Percentiles rank a stretch among this genome's conserved stretches.
Evolutionary conservation across 768 basidiomycete genomes (phyloP).

Genomic region (Heimioporus sp.): DNA sequence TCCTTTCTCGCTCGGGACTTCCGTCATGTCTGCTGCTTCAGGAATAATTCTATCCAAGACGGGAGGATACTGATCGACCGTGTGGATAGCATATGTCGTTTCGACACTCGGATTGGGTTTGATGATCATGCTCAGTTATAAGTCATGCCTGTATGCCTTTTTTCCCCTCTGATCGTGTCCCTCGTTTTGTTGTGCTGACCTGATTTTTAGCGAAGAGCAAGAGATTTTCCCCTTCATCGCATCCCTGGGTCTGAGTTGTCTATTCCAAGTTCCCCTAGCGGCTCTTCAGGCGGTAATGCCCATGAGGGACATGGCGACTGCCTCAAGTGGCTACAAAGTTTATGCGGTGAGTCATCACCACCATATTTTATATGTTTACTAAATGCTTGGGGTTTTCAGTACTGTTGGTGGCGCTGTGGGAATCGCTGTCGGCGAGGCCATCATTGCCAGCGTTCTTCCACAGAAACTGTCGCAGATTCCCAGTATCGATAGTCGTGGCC

Average conservation of each 20-base stretch:
- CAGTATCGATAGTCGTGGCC: constrained; percentile 22
- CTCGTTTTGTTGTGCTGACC: constrained; percentile 3
- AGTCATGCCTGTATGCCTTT: constrained; percentile 36
- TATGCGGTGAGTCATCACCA: constrained; percentile 45
- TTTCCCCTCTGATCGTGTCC: background rate
- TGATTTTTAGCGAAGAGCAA: constrained; percentile 49
- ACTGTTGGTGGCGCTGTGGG: constrained; percentile 74
- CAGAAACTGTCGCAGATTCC: constrained; percentile 34
- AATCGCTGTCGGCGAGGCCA: constrained; percentile 69
- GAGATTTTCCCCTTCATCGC: constrained; percentile 65
- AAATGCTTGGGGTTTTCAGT: constrained; percentile 31
- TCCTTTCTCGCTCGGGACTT: constrained; percentile 62
- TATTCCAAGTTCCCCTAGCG: constrained; percentile 69
- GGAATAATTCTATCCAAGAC: constrained; percentile 58
- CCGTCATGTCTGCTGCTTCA: constrained; percentile 51
- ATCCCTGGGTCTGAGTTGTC: constrained; percentile 58
- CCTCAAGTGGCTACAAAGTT: constrained; percentile 70
- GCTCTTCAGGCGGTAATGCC: constrained; percentile 88
- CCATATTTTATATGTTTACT: background rate
- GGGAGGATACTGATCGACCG: constrained; percentile 55
- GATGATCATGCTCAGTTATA: constrained; percentile 66
- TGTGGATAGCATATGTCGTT: constrained; percentile 59
- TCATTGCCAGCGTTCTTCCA: constrained; percentile 55
- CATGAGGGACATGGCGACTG: constrained; percentile 81
- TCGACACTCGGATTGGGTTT: constrained; percentile 68